phyloP scores from a whole-genome alignment of 2,329 filamentous ascomycete species.

The Verticillium dahliae region DNA sequence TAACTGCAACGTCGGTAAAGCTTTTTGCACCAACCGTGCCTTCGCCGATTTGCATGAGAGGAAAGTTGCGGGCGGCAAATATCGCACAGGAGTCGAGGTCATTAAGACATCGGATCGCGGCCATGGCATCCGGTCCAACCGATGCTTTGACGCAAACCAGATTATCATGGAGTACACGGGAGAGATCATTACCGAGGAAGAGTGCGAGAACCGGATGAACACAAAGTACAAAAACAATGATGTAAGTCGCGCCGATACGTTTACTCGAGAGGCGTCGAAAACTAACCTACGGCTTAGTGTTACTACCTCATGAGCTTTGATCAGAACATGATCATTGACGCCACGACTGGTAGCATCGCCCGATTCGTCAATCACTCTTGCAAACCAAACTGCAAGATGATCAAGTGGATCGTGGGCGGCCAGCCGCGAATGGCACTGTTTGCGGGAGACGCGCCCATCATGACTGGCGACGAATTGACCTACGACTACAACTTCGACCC shows the following conservation, averaged over 20 bases:
- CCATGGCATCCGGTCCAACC: conserved; percentile 85
- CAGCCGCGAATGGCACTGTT: conserved; percentile 96
- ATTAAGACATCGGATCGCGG: conserved; percentile 85
- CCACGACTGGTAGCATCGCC: conserved; percentile 89
- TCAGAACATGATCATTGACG: conserved; percentile 97
- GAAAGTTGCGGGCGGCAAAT: conserved; percentile 73
- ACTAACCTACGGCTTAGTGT: conserved; percentile 50
- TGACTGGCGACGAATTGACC: conserved; percentile 91
- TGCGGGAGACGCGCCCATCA: conserved; percentile 80
- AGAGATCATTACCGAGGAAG: conserved; percentile 91
- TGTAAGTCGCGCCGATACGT: conserved; percentile 40
- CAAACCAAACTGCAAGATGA: conserved; percentile 93
- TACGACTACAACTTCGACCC: conserved; percentile 81
- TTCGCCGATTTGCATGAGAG: conserved; percentile 76
- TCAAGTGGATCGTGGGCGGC: conserved; percentile 92
- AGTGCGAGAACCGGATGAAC: conserved; percentile 91
- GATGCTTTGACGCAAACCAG: conserved; percentile 79
- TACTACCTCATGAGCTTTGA: conserved; percentile 99
- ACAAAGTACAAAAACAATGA: conserved; percentile 90
- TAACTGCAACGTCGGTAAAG: conserved; percentile 77
- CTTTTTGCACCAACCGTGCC: conserved; percentile 75
- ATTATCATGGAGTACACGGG: conserved; percentile 99
- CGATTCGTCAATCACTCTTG: conserved; percentile 98
- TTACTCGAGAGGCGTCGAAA: conserved; percentile 6
- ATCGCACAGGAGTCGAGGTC: conserved; percentile 89